Conservation (phyloP, 768 basidiomycete species). For the Tephrocybe sp. region DNA sequence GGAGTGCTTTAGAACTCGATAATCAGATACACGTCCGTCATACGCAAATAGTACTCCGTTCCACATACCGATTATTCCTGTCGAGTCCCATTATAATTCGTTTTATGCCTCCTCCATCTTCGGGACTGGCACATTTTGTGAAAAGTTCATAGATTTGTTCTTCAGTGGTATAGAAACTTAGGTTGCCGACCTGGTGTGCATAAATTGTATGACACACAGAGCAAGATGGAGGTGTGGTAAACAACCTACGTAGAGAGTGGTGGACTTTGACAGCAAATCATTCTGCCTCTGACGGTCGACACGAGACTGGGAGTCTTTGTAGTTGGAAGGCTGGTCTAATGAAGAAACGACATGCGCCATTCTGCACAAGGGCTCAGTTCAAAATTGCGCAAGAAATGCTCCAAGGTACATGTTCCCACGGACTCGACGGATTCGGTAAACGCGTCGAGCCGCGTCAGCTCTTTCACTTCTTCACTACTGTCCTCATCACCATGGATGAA, state of each 20-base stretch:
- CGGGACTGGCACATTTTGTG: constrained; percentile 83
- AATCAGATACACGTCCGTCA: constrained; percentile 12
- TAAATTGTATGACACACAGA: constrained; percentile 13
- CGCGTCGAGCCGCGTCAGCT: constrained; percentile 52
- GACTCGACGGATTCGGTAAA: constrained; percentile 30
- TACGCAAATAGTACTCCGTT: background rate
- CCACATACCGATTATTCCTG: constrained; percentile 71
- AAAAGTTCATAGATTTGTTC: constrained; percentile 95
- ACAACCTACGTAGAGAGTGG: constrained; percentile 83
- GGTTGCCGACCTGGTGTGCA: constrained; percentile 70
- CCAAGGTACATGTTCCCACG: constrained; percentile 34
- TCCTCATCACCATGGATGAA: constrained; percentile 73
- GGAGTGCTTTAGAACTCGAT: constrained; percentile 59
- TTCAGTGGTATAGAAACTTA: constrained; percentile 94
- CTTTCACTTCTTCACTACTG: constrained; percentile 23
- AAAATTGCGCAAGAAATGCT: constrained; percentile 6
- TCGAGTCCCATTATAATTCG: constrained; percentile 95
- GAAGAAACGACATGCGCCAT: constrained; percentile 86
- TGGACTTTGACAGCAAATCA: constrained; percentile 77
- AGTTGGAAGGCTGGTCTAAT: constrained; percentile 94
- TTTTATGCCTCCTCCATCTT: constrained; percentile 88
- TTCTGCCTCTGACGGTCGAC: constrained; percentile 78
- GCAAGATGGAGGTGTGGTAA: constrained; percentile 22
- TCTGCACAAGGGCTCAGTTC: constrained; percentile 16
- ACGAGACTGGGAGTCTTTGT: constrained; percentile 89